Evolutionary conservation across 768 basidiomycete species (phyloP).

Genomic region (Phanerochaete carnosa): DNA sequence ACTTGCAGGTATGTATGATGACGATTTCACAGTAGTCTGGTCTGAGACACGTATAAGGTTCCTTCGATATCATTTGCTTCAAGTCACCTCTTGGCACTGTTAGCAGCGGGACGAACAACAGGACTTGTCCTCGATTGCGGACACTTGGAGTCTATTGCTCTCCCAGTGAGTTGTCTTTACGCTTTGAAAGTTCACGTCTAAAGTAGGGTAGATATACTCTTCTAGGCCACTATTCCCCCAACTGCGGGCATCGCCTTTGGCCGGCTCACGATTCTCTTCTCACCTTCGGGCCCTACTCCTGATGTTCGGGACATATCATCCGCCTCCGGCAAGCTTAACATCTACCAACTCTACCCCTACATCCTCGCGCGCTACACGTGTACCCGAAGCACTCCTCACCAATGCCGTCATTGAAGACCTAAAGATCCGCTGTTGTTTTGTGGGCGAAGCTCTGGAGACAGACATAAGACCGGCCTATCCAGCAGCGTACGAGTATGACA

Average conservation of each 20-base stretch:
- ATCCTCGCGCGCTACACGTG: conserved; percentile 57
- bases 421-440: conserved; percentile 88
- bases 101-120: conserved; percentile 85
- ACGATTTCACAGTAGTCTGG: neutral
- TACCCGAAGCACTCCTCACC: conserved; percentile 78
- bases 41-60: conserved; percentile 47
- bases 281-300: conserved; percentile 81
- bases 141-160: conserved; percentile 81
- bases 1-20: conserved; percentile 63
- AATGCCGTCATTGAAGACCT: conserved; percentile 85
- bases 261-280: conserved; percentile 75
- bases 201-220: conserved; percentile 71
- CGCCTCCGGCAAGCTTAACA: conserved; percentile 71
- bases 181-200: neutral
- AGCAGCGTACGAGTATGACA: conserved; percentile 35
- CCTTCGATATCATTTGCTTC: conserved; percentile 93
- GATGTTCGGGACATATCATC: conserved; percentile 81
- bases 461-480: conserved; percentile 22
- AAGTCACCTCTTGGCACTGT: conserved; percentile 79
- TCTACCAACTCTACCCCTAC: conserved; percentile 60
- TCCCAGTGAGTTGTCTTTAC: conserved; percentile 63
- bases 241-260: conserved; percentile 80
- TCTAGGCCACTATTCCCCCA: conserved; percentile 84
- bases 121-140: conserved; percentile 94
- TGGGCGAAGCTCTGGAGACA: conserved; percentile 56